Conservation (phyloP, 2,329 filamentous ascomycete genomes). For the Fusarium sp. region DNA sequence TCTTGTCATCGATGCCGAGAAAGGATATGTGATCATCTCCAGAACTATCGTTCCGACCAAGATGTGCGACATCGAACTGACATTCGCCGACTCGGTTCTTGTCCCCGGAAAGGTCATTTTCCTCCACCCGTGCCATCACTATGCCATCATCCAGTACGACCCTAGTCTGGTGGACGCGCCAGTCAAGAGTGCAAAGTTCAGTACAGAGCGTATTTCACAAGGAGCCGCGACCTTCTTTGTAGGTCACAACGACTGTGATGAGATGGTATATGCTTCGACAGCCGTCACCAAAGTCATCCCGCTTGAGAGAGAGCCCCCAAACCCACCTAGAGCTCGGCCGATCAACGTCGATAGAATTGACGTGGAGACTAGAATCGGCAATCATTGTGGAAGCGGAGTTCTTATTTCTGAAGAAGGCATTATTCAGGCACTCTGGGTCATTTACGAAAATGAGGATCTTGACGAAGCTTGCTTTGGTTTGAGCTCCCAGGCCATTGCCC, state of each 20-base stretch:
- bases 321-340: constrained; percentile 90
- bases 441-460: constrained; percentile 65
- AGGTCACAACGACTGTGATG: constrained; percentile 93
- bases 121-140: constrained; percentile 96
- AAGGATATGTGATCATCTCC: constrained; percentile 93
- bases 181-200: constrained; percentile 87
- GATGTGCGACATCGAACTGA: constrained; percentile 94
- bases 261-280: constrained; percentile 93
- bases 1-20: constrained; percentile 93
- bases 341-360: constrained; percentile 97
- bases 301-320: constrained; percentile 90
- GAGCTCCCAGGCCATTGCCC: constrained; percentile 86
- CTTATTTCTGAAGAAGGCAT: constrained; percentile 89
- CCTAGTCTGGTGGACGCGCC: constrained; percentile 90
- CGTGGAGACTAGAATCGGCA: constrained; percentile 90
- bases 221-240: constrained; percentile 96
- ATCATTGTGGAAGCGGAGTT: constrained; percentile 93
- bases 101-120: constrained; percentile 95
- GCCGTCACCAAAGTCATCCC: constrained; percentile 97
- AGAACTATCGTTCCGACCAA: constrained; percentile 95
- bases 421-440: constrained; percentile 95
- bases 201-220: constrained; percentile 85
- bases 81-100: constrained; percentile 96
- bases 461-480: constrained; percentile 73
- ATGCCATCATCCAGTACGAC: constrained; percentile 94